These are phyloP conservation scores for Pseudoscleropodium purum DNA, from an alignment of 225 moss, liverwort and hornwort species.

Conservation along the genomic window DNA sequence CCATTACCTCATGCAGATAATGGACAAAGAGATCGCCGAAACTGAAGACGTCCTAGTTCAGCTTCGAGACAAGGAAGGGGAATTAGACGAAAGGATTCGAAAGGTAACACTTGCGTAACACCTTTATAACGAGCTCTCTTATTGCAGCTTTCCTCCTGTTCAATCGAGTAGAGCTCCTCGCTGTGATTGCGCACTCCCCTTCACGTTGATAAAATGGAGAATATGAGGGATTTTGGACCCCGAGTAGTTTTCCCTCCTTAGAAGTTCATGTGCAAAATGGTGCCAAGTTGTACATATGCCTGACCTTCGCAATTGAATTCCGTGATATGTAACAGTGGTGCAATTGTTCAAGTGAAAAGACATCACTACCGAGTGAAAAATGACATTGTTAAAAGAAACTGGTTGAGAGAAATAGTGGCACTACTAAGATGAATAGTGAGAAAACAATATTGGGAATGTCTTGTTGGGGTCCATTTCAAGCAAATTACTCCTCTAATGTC, in stretches of 20 bases:
- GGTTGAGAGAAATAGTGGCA: not conserved
- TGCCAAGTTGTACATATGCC: not conserved
- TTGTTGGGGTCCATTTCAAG: not conserved
- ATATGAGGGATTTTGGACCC: not conserved
- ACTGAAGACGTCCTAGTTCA: conserved; percentile 6
- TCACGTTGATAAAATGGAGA: not conserved
- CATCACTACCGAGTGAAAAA: not conserved
- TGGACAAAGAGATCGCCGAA: conserved; percentile 33
- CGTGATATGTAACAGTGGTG: not conserved
- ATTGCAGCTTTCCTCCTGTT: not conserved
- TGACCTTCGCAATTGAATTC: not conserved
- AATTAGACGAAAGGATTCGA: conserved; percentile 20
- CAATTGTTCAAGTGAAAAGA: not conserved
- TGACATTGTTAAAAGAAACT: no score
- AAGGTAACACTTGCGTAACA: conserved; percentile 7
- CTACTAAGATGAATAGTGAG: not conserved
- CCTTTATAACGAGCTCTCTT: not conserved
- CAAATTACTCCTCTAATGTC: not conserved
- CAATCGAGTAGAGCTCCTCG: not conserved
- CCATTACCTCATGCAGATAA: conserved; percentile 1
- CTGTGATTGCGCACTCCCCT: not conserved
- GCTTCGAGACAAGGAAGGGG: conserved; percentile 13
- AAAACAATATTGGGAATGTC: not conserved
- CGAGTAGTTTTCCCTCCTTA: not conserved
- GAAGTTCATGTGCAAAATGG: not conserved